These are phyloP conservation scores for Cutaneotrichosporon spelunceum DNA, from an alignment of 1,284 basidiomycete species.

Conservation along the genomic window DNA sequence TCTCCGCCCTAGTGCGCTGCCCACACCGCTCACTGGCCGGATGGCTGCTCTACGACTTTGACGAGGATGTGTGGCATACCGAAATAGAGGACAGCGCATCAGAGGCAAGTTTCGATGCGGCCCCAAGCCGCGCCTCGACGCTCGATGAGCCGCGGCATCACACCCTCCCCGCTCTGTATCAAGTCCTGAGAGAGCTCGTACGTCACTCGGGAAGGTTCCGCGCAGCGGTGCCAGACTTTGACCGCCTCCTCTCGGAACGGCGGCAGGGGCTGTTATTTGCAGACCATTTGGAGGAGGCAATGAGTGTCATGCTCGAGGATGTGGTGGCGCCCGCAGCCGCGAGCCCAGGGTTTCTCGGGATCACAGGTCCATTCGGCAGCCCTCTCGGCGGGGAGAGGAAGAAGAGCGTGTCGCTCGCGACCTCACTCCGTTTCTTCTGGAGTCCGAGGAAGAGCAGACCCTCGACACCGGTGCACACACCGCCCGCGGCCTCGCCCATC, in stretches of 20 bases:
- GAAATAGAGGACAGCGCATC: slow-evolving; percentile 12
- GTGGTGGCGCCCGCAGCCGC: not conserved
- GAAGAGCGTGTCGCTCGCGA: slow-evolving; percentile 29
- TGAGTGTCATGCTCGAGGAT: slow-evolving; percentile 63
- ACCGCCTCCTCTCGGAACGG: slow-evolving; percentile 77
- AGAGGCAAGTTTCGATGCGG: slow-evolving; percentile 10
- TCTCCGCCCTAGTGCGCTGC: slow-evolving; percentile 73
- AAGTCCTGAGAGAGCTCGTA: slow-evolving; percentile 72
- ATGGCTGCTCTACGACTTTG: slow-evolving; percentile 60
- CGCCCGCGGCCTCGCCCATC: not conserved
- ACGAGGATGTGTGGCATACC: slow-evolving; percentile 37
- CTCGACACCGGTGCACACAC: not conserved
- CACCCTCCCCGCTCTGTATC: slow-evolving; percentile 64
- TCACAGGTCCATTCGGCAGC: not conserved
- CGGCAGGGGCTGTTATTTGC: slow-evolving; percentile 85
- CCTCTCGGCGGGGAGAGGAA: slow-evolving; percentile 16
- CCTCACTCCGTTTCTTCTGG: slow-evolving; percentile 66
- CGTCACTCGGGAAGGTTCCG: slow-evolving; percentile 52
- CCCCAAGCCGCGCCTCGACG: slow-evolving; percentile 10
- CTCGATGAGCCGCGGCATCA: slow-evolving; percentile 6
- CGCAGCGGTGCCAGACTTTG: slow-evolving; percentile 62
- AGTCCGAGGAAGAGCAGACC: slow-evolving; percentile 10
- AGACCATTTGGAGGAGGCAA: slow-evolving; percentile 86
- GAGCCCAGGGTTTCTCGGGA: not conserved
- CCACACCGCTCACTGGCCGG: slow-evolving; percentile 81